Evolutionary conservation across 1,139 yeast genomes (phyloP).

Genomic region (Dujonia santamariae): DNA sequence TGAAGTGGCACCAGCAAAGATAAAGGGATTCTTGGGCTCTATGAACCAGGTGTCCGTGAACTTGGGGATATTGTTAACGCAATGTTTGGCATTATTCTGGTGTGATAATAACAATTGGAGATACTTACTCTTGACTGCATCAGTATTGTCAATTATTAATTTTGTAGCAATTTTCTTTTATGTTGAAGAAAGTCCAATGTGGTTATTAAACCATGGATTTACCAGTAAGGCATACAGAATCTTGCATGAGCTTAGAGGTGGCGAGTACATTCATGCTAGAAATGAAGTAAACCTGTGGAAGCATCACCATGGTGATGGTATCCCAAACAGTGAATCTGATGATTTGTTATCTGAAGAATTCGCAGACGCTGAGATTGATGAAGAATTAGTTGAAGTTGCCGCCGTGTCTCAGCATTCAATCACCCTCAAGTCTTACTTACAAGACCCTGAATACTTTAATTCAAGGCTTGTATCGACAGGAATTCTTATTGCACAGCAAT

Average conservation of each 20-base stretch:
- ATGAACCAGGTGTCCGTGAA: slow-evolving; percentile 87
- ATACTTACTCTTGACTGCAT: slow-evolving; percentile 57
- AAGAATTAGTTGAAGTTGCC: slow-evolving; percentile 8
- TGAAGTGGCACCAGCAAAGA: slow-evolving; percentile 68
- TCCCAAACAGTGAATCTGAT: slow-evolving; percentile 5
- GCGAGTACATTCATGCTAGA: slow-evolving; percentile 33
- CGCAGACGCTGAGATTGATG: slow-evolving; percentile 18
- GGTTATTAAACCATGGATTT: slow-evolving; percentile 53
- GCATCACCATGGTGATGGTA: slow-evolving; percentile 8
- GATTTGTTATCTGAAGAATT: slow-evolving; percentile 16
- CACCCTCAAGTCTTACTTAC: slow-evolving; percentile 43
- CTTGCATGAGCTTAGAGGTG: slow-evolving; percentile 40
- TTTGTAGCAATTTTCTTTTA: slow-evolving; percentile 38
- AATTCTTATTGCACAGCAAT: slow-evolving; percentile 82
- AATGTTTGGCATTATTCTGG: slow-evolving; percentile 65
- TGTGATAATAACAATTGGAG: slow-evolving; percentile 74
- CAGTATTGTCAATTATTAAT: slow-evolving; percentile 49
- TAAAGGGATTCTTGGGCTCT: slow-evolving; percentile 78
- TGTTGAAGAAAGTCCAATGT: slow-evolving; percentile 80
- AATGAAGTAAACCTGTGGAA: slow-evolving; percentile 41
- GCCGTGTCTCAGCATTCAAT: slow-evolving; percentile 14
- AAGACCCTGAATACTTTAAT: slow-evolving; percentile 47
- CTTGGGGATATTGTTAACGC: slow-evolving; percentile 78
- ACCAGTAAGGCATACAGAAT: slow-evolving; percentile 30
- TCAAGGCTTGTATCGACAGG: slow-evolving; percentile 69